These are phyloP conservation scores for Fusarium tanahbumbuense DNA, from an alignment of 2,329 filamentous ascomycete genomes.

Conservation along the genomic window DNA sequence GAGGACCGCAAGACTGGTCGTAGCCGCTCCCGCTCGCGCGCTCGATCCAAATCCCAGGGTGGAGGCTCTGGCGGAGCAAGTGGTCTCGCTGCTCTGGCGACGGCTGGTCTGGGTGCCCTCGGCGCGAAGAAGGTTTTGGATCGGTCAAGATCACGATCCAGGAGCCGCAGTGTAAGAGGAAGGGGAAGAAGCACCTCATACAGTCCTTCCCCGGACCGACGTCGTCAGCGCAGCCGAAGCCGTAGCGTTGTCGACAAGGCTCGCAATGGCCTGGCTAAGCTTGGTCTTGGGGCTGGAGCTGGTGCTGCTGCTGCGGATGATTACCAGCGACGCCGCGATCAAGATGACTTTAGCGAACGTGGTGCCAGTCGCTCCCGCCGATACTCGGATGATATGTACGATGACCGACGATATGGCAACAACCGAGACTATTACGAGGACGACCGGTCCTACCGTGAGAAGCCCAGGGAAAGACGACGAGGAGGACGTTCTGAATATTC, in stretches of 20 bases:
- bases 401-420: constrained; percentile 56
- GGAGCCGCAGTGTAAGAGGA: constrained; percentile 65
- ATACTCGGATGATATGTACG: constrained; percentile 60
- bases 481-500: constrained; percentile 59
- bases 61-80: constrained; percentile 55
- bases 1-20: constrained; percentile 69
- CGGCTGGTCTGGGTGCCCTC: constrained; percentile 70
- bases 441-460: constrained; percentile 57
- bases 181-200: constrained; percentile 61
- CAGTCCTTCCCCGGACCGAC: constrained; percentile 61
- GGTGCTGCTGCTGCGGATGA: constrained; percentile 53
- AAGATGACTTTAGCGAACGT: constrained; percentile 60
- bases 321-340: constrained; percentile 53
- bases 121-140: constrained; percentile 70
- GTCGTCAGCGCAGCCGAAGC: constrained; percentile 63
- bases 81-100: constrained; percentile 72
- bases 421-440: constrained; percentile 61
- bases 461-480: constrained; percentile 54
- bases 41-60: constrained; percentile 64
- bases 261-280: constrained; percentile 69
- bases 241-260: constrained; percentile 73
- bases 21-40: constrained; percentile 76
- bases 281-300: constrained; percentile 67
- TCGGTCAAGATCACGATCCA: constrained; percentile 67
- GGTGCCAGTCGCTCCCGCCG: constrained; percentile 54